Percentiles rank a stretch among this genome's conserved stretches.
phyloP scores from a whole-genome alignment of 129 eudicot species.

The Kitagawia praeruptora region DNA sequence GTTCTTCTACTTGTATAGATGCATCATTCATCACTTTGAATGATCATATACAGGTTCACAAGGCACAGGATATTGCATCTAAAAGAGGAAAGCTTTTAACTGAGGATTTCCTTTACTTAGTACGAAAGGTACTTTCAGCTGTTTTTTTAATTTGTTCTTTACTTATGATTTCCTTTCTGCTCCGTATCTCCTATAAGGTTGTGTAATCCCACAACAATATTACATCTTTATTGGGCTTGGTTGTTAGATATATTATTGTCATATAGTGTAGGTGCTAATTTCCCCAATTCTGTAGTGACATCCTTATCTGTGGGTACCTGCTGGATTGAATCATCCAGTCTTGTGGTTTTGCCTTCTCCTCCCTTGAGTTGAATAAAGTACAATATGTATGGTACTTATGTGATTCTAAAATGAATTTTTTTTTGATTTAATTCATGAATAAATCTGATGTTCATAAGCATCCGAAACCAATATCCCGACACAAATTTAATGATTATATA shows the following conservation, averaged over 20 bases:
- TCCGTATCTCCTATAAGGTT: background rate
- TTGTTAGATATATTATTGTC: background rate
- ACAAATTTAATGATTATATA: too few species aligned
- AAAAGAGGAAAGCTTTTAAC: slow-evolving; percentile 96
- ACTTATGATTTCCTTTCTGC: background rate
- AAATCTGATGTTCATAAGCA: background rate
- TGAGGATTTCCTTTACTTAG: slow-evolving; percentile 81
- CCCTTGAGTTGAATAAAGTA: background rate
- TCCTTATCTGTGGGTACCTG: background rate
- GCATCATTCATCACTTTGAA: background rate
- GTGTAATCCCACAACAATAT: background rate
- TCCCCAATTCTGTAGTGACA: background rate
- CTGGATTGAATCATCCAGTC: background rate
- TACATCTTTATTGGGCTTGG: background rate
- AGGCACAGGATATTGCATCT: slow-evolving; percentile 90
- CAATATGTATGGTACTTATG: background rate
- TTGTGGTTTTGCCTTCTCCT: background rate
- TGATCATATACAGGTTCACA: slow-evolving; percentile 54
- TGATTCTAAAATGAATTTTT: too few species aligned
- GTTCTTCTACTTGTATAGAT: background rate
- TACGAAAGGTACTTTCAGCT: slow-evolving; percentile 52
- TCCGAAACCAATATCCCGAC: background rate
- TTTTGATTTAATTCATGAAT: too few species aligned
- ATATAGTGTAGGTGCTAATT: background rate
- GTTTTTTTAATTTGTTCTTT: background rate